phyloP scores from a whole-genome alignment of 768 basidiomycete genomes.

The Lactarius deliciosus region DNA sequence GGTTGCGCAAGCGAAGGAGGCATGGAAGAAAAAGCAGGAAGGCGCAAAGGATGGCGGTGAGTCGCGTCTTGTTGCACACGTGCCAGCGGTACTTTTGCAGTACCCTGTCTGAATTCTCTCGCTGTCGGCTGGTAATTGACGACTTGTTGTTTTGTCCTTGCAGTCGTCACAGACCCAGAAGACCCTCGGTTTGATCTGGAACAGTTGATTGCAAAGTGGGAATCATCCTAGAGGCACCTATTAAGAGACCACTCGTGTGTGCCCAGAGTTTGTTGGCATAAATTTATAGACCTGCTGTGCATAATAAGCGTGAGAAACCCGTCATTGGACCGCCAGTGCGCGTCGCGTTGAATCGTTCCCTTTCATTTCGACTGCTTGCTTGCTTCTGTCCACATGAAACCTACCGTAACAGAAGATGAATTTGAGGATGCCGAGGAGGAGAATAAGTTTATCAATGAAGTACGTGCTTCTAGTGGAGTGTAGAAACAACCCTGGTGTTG shows the following conservation, averaged over 20 bases:
- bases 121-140: neutral
- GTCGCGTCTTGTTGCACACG: slow-evolving; percentile 34
- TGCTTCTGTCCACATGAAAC: slow-evolving; percentile 43
- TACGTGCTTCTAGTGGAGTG: slow-evolving; percentile 36
- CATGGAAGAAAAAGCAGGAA: slow-evolving; percentile 80
- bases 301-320: slow-evolving; percentile 23
- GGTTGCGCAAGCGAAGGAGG: slow-evolving; percentile 84
- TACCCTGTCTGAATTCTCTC: neutral
- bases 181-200: slow-evolving; percentile 96
- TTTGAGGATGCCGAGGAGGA: slow-evolving; percentile 88
- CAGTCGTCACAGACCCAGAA: slow-evolving; percentile 92
- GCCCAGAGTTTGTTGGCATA: slow-evolving; percentile 21
- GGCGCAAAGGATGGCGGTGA: slow-evolving; percentile 55
- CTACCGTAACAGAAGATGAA: slow-evolving; percentile 56
- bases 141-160: slow-evolving; percentile 10
- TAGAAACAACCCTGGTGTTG: slow-evolving; percentile 4
- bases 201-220: slow-evolving; percentile 77
- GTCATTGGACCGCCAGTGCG: neutral
- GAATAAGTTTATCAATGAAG: slow-evolving; percentile 87
- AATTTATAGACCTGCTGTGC: slow-evolving; percentile 24
- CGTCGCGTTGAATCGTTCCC: slow-evolving; percentile 19
- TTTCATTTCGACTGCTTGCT: neutral
- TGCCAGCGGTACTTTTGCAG: neutral
- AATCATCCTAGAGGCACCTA: slow-evolving; percentile 51
- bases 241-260: slow-evolving; percentile 15